These are phyloP conservation scores for Leishmania mexicana DNA, from an alignment of 208 protist genomes.

Conservation along the genomic window DNA sequence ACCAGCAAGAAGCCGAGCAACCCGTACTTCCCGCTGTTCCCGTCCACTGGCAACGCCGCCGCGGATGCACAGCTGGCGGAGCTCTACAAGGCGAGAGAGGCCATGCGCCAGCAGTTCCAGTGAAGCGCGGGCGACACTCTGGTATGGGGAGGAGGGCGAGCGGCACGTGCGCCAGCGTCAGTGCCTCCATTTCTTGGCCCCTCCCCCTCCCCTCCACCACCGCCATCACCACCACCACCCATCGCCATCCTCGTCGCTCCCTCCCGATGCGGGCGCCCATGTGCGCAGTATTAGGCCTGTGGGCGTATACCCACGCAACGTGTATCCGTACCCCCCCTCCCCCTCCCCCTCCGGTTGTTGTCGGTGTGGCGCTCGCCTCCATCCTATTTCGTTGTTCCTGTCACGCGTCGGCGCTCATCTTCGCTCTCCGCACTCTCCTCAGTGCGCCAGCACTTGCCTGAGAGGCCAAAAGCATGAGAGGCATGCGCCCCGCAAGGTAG, in stretches of 20 bases:
- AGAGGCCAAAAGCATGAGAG: background rate
- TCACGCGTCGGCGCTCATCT: too few relatives aligned
- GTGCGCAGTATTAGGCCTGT: too few relatives aligned
- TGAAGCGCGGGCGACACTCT: background rate
- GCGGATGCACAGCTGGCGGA: constrained; percentile 80
- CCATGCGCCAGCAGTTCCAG: constrained; percentile 61
- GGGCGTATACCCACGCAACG: too few relatives aligned
- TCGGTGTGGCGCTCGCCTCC: too few relatives aligned
- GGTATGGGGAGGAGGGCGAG: background rate
- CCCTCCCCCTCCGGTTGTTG: too few relatives aligned
- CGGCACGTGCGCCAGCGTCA: background rate
- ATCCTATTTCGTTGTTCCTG: too few relatives aligned
- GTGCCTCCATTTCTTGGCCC: background rate
- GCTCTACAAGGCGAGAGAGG: constrained; percentile 75
- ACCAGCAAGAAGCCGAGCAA: constrained; percentile 36
- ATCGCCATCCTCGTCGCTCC: background rate
- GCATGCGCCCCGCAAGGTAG: background rate
- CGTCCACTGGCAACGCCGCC: constrained; percentile 71
- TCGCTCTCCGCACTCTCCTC: background rate
- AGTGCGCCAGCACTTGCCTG: background rate
- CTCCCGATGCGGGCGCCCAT: too few relatives aligned
- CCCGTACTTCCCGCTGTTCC: constrained; percentile 61
- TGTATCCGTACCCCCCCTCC: too few relatives aligned
- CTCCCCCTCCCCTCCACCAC: background rate
- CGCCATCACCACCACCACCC: background rate